phyloP scores from a whole-genome alignment of 441 rosid genomes.

The Adansonia gregorii region DNA sequence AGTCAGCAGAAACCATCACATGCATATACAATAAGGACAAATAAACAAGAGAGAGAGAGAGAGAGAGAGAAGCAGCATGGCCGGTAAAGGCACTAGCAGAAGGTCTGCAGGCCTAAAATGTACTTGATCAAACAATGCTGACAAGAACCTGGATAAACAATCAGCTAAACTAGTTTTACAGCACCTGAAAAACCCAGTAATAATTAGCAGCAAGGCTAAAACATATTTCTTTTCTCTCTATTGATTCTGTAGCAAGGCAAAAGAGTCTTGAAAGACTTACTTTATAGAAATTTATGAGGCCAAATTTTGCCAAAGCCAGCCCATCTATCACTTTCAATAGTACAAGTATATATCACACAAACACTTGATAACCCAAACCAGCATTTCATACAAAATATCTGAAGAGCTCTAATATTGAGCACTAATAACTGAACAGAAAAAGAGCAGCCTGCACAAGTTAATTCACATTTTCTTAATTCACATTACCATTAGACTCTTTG shows the following conservation, averaged over 20 bases:
- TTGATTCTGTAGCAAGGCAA: conserved; percentile 1
- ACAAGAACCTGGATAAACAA: conserved; percentile 12
- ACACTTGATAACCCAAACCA: conserved; percentile 12
- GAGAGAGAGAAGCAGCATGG: not conserved
- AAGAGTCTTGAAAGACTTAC: not conserved
- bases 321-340: not conserved
- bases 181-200: not conserved
- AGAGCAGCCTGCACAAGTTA: not conserved
- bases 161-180: conserved; percentile 7
- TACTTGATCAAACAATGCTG: not conserved
- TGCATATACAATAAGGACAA: not conserved
- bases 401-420: not conserved
- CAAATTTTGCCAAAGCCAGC: conserved; percentile 4
- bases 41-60: not conserved
- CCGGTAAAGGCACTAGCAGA: not conserved
- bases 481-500: not conserved
- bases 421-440: conserved; percentile 5
- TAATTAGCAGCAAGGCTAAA: conserved; percentile 11
- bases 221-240: not conserved
- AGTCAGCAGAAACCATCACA: not conserved
- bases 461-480: conserved; percentile 1
- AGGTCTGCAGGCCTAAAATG: not conserved
- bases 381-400: not conserved
- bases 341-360: conserved; percentile 5
- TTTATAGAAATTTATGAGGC: conserved; percentile 4